Percentiles rank a stretch among this genome's conserved stretches.
phyloP scores from a whole-genome alignment of 2,329 filamentous ascomycete genomes.

The Gaeumannomyces tritici region DNA sequence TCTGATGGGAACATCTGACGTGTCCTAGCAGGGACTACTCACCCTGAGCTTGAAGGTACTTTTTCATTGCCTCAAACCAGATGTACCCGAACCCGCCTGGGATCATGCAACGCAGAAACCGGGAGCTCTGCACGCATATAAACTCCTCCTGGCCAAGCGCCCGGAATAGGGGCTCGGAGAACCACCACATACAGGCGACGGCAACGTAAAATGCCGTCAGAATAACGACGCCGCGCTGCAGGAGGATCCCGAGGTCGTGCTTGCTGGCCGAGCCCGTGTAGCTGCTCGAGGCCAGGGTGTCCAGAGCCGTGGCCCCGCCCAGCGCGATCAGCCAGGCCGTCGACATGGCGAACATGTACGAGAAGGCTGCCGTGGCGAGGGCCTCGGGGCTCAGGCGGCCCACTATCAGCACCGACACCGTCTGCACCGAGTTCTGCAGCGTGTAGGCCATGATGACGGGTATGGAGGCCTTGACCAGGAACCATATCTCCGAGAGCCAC shows the following conservation, averaged over 20 bases:
- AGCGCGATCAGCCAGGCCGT: conserved; percentile 81
- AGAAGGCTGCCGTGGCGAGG: conserved; percentile 73
- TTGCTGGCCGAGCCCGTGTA: conserved; percentile 76
- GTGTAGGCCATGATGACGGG: conserved; percentile 80
- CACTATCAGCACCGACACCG: conserved; percentile 70
- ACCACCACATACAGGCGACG: conserved; percentile 65
- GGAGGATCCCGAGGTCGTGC: conserved; percentile 65
- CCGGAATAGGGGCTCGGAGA: conserved; percentile 64
- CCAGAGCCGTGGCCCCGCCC: conserved; percentile 76
- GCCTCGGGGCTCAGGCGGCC: conserved; percentile 72
- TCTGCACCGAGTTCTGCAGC: conserved; percentile 78
- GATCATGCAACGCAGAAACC: conserved; percentile 63
- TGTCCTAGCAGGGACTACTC: conserved; percentile 33
- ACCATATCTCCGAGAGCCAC: conserved; percentile 51
- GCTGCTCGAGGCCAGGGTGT: conserved; percentile 73
- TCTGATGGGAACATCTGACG: no score
- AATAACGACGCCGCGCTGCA: conserved; percentile 69
- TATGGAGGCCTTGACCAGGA: conserved; percentile 58
- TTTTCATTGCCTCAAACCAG: conserved; percentile 80
- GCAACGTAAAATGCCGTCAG: conserved; percentile 63
- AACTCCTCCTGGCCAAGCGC: conserved; percentile 68
- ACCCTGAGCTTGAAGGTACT: conserved; percentile 82
- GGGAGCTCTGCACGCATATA: conserved; percentile 63
- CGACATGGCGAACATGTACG: conserved; percentile 90
- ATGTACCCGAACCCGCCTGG: conserved; percentile 80